Evolutionary conservation across 116 monocot genomes (phyloP), one percentile per base, ranked within the genome.

Genomic region (Cymodocea nodosa): DNA sequence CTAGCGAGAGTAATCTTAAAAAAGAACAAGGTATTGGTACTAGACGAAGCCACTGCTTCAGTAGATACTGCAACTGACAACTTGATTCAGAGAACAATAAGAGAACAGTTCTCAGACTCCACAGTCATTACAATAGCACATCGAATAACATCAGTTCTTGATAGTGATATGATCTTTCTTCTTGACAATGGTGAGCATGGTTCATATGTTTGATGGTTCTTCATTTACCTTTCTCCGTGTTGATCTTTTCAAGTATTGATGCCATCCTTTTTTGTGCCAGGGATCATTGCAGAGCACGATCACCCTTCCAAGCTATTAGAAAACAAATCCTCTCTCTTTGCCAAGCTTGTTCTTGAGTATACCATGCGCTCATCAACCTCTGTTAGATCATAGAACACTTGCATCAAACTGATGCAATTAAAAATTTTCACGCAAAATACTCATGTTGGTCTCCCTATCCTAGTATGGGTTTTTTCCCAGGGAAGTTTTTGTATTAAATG

Each of bases 21-120:
- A 48, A 83, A 70, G 67, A 86, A 79, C 80, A 85, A 78, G 61
- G 57, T 83, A 9, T 73, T 90, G 73, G 90, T 83, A 51, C 73
- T 85, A 15, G 90, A 86, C 35, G 90, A 90, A 74, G 86, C 90
- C 48, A 90, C 90, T 3, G 83, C 90, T 61, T 90, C 90, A 0
- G 90, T 90, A 5, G 90, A 90, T 44, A 90, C 90, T 22, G 81
- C 85, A 6, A 90, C 85, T 2, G 90, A 86, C 34, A 81, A 53
- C 44, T 50, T 85, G n/a, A 90, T 85, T 64, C 90, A 90, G 76
- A 85, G 71, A 60, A 83, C 86, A 1, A 59, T 83, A 19, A 78
- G 86, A 58, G 76, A 78, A 39, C 78, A 83, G 36, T 85, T 86
- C 24, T 73, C 74, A 2, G 83, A 81, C 30, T 71, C 81, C 0